phyloP scores from a whole-genome alignment of 345 rosid genomes.

The Populus nigra region DNA sequence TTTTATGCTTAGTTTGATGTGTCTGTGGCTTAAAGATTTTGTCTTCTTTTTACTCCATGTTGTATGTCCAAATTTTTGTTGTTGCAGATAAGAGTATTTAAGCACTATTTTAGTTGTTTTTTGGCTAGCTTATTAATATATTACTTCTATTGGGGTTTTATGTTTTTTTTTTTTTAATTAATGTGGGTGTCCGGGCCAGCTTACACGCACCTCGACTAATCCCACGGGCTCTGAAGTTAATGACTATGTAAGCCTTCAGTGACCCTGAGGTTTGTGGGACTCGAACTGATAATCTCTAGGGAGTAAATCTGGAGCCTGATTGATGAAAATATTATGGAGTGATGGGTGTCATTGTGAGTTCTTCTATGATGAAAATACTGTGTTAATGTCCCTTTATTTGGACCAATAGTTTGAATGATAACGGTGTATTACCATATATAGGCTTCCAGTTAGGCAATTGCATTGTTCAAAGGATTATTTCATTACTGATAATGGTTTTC shows the following conservation, averaged over 20 bases:
- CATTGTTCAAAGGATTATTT: background rate
- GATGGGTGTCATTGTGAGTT: background rate
- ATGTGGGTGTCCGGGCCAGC: too few relatives aligned
- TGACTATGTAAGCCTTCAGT: too few relatives aligned
- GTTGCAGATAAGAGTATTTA: background rate
- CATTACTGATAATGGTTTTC: background rate
- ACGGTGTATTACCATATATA: too few relatives aligned
- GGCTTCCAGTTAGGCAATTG: background rate
- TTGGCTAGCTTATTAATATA: background rate
- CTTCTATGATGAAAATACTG: background rate
- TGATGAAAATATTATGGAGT: background rate
- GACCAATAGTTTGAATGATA: background rate
- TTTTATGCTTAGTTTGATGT: background rate
- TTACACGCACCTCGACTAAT: too few relatives aligned
- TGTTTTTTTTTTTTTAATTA: background rate
- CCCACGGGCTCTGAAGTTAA: too few relatives aligned
- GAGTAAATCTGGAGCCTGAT: too few relatives aligned
- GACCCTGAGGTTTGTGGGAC: rapidly evolving
- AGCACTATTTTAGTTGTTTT: background rate
- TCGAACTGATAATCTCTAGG: rapidly evolving
- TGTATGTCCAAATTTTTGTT: background rate
- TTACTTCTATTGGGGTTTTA: background rate
- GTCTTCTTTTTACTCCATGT: background rate
- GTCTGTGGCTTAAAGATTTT: background rate
- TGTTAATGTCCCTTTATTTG: background rate